Percentiles rank a stretch among this genome's conserved stretches.
Evolutionary conservation across 176 grass and related monocot species (phyloP).

Genomic region (maize (Zea mays)): DNA sequence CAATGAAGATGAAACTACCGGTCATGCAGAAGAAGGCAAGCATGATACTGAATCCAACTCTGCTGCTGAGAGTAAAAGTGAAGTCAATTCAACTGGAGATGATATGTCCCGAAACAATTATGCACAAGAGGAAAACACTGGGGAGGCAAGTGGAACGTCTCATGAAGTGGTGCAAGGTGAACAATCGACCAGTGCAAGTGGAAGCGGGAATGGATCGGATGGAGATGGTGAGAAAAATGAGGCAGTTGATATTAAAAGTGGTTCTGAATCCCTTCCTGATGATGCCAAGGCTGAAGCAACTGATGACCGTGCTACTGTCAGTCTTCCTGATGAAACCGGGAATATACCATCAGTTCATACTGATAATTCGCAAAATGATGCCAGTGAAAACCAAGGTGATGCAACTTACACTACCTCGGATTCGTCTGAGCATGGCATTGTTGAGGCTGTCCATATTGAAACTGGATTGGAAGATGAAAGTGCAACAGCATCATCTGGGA

Average conservation of each 20-base stretch:
- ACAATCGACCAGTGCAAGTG: slow-evolving; percentile 14
- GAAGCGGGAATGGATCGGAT: slow-evolving; percentile 32
- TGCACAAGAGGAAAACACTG: slow-evolving; percentile 37
- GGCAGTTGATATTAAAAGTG: slow-evolving; percentile 23
- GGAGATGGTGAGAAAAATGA: slow-evolving; percentile 44
- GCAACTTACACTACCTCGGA: slow-evolving; percentile 30
- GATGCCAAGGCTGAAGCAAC: slow-evolving; percentile 20
- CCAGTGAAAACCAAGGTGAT: slow-evolving; percentile 36
- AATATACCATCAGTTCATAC: slow-evolving; percentile 41
- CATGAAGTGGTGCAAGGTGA: slow-evolving; percentile 39
- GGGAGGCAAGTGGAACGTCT: slow-evolving; percentile 22
- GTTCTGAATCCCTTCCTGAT: slow-evolving; percentile 24
- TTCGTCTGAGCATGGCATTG: slow-evolving; percentile 27
- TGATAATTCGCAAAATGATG: slow-evolving; percentile 37
- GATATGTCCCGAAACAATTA: slow-evolving; percentile 32
- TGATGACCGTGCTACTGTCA: slow-evolving; percentile 30
- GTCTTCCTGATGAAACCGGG: slow-evolving; percentile 56
- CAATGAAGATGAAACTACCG: slow-evolving; percentile 25
- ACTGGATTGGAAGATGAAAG: slow-evolving; percentile 44
- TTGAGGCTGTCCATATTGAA: slow-evolving; percentile 34
- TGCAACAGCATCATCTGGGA: slow-evolving; percentile 23
- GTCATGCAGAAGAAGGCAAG: slow-evolving; percentile 25
- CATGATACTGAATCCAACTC: slow-evolving; percentile 46
- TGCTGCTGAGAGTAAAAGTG: slow-evolving; percentile 43
- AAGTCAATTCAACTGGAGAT: slow-evolving; percentile 29